These are phyloP conservation scores for Ceratocystis papillata DNA, from an alignment of 2,329 filamentous ascomycete genomes.

Conservation along the genomic window DNA sequence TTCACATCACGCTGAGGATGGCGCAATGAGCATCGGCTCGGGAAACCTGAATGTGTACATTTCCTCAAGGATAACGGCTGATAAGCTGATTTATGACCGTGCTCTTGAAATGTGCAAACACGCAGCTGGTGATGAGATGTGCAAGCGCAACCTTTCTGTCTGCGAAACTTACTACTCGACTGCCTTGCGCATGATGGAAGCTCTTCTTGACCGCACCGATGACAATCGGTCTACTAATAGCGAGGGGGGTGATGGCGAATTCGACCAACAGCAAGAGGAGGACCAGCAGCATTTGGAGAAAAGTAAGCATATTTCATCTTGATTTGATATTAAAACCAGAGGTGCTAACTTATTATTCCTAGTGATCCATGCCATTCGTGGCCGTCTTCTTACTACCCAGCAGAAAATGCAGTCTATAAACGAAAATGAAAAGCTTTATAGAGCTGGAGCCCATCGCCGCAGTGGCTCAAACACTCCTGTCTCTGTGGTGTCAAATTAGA, in stretches of 20 bases:
- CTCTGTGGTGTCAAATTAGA: constrained; percentile 21
- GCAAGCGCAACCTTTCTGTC: constrained; percentile 73
- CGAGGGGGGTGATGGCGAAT: constrained; percentile 27
- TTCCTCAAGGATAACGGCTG: constrained; percentile 80
- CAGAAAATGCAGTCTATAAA: constrained; percentile 16
- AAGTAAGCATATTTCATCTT: constrained; percentile 42
- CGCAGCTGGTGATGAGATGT: constrained; percentile 90
- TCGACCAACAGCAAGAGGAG: constrained; percentile 43
- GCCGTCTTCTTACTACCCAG: constrained; percentile 16
- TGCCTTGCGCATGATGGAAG: constrained; percentile 88
- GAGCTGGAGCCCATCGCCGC: constrained; percentile 17
- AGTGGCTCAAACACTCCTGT: constrained; percentile 23
- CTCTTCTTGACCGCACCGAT: constrained; percentile 69
- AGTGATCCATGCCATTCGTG: constrained; percentile 15
- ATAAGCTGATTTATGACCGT: constrained; percentile 96
- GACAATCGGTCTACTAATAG: constrained; percentile 39
- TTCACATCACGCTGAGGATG: constrained; percentile 53
- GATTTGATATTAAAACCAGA: too few species aligned
- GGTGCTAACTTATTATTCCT: neutral
- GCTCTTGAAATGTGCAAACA: constrained; percentile 93
- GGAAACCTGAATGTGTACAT: constrained; percentile 70
- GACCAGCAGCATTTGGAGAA: constrained; percentile 64
- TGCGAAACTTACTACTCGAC: constrained; percentile 92
- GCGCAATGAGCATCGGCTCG: constrained; percentile 47
- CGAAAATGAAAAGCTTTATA: constrained; percentile 16